Evolutionary conservation across 371 early-diverging fungal species (phyloP).

Genomic region (Mortierella sp.): DNA sequence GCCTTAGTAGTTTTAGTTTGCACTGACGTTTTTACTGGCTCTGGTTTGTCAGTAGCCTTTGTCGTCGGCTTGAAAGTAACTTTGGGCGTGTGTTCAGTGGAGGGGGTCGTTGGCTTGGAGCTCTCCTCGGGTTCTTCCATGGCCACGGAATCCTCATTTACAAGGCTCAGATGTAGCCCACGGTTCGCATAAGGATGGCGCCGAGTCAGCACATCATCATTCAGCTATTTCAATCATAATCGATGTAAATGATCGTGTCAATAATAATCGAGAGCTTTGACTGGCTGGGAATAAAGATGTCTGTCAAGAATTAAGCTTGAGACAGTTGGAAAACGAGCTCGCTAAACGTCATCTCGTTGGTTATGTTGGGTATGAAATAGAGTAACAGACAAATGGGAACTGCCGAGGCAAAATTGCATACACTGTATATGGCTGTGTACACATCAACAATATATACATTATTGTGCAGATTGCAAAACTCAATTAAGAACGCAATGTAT

Average conservation of each 20-base stretch:
- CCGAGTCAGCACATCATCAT: neutral
- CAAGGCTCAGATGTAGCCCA: neutral
- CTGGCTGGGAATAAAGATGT: too few relatives aligned
- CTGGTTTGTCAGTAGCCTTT: neutral
- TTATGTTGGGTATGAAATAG: neutral
- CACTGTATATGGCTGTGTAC: too few relatives aligned
- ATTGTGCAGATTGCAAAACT: too few relatives aligned
- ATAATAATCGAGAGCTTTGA: neutral
- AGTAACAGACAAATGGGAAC: neutral
- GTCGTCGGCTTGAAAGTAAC: neutral
- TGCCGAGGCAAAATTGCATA: neutral
- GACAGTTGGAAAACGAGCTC: neutral
- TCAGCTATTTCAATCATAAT: neutral
- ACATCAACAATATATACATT: too few relatives aligned
- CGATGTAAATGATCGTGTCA: neutral
- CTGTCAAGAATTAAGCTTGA: neutral
- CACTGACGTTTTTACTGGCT: neutral
- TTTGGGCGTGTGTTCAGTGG: neutral
- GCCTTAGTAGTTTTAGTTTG: neutral
- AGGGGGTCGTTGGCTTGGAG: neutral
- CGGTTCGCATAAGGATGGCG: neutral
- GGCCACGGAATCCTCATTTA: neutral
- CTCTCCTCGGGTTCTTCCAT: slow-evolving; percentile 3
- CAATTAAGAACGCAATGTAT: too few relatives aligned
- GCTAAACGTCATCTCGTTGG: neutral